Percentiles rank a stretch among this genome's conserved stretches.
phyloP scores from a whole-genome alignment of 345 rosid genomes.

The Pugionium dolabratum region DNA sequence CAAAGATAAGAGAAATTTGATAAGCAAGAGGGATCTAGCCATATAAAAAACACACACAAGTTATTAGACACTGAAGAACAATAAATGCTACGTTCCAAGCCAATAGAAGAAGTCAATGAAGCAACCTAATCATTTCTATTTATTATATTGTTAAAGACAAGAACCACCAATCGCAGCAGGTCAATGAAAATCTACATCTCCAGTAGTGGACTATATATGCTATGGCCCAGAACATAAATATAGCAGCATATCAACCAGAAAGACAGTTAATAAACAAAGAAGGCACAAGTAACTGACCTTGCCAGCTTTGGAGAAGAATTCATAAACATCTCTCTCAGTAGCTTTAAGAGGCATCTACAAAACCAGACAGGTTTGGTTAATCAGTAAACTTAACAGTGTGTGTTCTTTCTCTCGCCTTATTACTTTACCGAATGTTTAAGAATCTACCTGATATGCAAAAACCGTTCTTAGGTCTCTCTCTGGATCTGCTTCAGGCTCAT shows the following conservation, averaged over 20 bases:
- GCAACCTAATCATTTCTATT: not conserved
- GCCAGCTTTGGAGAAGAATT: constrained; percentile 93
- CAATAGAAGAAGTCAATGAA: constrained; percentile 4
- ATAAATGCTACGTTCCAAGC: not conserved
- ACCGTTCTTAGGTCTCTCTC: constrained; percentile 98
- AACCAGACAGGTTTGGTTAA: constrained; percentile 19
- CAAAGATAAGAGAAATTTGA: constrained; percentile 2
- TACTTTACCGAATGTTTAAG: not conserved
- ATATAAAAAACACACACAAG: no score
- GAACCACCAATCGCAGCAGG: not conserved
- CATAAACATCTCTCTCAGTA: constrained; percentile 86
- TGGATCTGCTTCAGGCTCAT: constrained; percentile 92
- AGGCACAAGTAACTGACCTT: constrained; percentile 53
- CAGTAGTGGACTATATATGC: not conserved
- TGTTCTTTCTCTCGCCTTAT: not conserved
- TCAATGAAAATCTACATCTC: not conserved
- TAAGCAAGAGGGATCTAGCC: no score
- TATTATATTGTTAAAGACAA: not conserved
- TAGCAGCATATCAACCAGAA: constrained; percentile 1
- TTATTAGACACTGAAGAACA: no score
- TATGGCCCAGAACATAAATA: not conserved
- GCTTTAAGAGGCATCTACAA: constrained; percentile 94
- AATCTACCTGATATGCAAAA: constrained; percentile 85
- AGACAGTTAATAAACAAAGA: constrained; percentile 13
- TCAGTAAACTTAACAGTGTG: not conserved